A percentile compares a stretch with the other conserved stretches of the same genome.
These are phyloP conservation scores for Nepenthes gracilis DNA, from an alignment of 148 eudicot species.

Conservation along the genomic window DNA sequence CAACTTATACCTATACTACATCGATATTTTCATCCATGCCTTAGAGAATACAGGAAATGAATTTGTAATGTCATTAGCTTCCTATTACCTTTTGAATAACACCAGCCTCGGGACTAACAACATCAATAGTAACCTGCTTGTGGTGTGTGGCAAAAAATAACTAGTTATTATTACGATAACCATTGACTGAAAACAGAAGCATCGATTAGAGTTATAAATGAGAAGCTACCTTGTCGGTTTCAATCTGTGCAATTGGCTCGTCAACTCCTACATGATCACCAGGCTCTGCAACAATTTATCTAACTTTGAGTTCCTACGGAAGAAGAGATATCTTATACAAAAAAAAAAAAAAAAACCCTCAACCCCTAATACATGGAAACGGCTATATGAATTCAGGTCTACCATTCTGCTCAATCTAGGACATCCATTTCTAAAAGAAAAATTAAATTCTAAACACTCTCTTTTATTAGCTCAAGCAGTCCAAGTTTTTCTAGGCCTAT, in stretches of 20 bases:
- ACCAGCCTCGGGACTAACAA: slow-evolving; percentile 30
- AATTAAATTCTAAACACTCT: too few species aligned
- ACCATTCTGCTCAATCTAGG: too few species aligned
- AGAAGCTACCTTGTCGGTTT: slow-evolving; percentile 27
- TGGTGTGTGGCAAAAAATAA: not conserved
- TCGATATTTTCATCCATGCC: too few species aligned
- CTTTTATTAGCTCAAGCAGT: too few species aligned
- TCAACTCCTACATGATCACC: slow-evolving; percentile 27
- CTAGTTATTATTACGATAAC: not conserved
- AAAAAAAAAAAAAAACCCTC: not conserved
- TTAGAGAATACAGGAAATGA: too few species aligned
- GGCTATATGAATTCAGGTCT: too few species aligned
- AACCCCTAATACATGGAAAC: not conserved
- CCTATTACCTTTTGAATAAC: slow-evolving; percentile 21
- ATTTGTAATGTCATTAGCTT: not conserved
- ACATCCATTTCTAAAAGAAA: too few species aligned
- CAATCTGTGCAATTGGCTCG: slow-evolving; percentile 35
- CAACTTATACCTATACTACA: too few species aligned
- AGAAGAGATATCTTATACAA: not conserved
- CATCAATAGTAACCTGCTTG: slow-evolving; percentile 29
- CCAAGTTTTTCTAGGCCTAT: too few species aligned
- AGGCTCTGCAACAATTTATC: slow-evolving; percentile 5
- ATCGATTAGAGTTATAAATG: not conserved
- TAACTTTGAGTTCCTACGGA: not conserved
- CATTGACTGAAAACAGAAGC: not conserved